Percentiles rank a stretch among this genome's conserved stretches.
Conservation (phyloP, 2,329 filamentous ascomycete genomes). For the Pseudogymnoascus sp. region DNA sequence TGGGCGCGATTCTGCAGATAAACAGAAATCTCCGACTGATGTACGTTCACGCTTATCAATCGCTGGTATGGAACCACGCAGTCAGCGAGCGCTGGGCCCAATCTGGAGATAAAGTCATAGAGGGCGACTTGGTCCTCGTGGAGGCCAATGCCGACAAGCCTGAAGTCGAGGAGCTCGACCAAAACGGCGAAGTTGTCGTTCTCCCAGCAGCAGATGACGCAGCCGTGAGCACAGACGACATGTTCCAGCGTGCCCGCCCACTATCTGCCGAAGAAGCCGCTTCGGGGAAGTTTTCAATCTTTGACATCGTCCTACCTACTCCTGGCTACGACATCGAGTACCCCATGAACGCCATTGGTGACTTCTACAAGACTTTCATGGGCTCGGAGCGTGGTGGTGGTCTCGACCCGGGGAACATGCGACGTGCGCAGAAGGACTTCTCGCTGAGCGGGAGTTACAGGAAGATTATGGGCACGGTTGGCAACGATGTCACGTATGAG, state of each 20-base stretch:
- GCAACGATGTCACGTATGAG: slow-evolving; percentile 55
- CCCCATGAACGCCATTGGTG: slow-evolving; percentile 73
- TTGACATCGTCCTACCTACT: slow-evolving; percentile 84
- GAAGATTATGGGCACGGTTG: slow-evolving; percentile 68
- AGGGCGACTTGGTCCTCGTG: slow-evolving; percentile 62
- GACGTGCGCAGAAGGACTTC: slow-evolving; percentile 75
- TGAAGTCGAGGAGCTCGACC: slow-evolving; percentile 28
- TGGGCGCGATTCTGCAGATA: slow-evolving; percentile 74
- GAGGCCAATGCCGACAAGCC: slow-evolving; percentile 17
- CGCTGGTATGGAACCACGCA: slow-evolving; percentile 84
- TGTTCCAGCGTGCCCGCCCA: slow-evolving; percentile 62
- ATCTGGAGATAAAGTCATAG: slow-evolving; percentile 66
- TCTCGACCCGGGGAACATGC: slow-evolving; percentile 81
- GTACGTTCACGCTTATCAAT: slow-evolving; percentile 97
- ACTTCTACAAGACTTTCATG: slow-evolving; percentile 86
- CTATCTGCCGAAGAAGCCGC: slow-evolving; percentile 71
- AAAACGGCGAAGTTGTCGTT: slow-evolving; percentile 37
- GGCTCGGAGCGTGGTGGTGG: slow-evolving; percentile 65
- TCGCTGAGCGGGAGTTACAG: slow-evolving; percentile 85
- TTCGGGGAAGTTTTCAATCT: slow-evolving; percentile 70
- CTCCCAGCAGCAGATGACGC: slow-evolving; percentile 51
- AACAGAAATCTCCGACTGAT: slow-evolving; percentile 78
- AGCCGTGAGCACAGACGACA: slow-evolving; percentile 44
- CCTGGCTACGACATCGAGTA: slow-evolving; percentile 88
- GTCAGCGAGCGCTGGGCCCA: slow-evolving; percentile 73